Evolutionary conservation across 2,329 filamentous ascomycete genomes (phyloP), one percentile per base, ranked within the genome.

Genomic region (Cryphonectria carpinicola): DNA sequence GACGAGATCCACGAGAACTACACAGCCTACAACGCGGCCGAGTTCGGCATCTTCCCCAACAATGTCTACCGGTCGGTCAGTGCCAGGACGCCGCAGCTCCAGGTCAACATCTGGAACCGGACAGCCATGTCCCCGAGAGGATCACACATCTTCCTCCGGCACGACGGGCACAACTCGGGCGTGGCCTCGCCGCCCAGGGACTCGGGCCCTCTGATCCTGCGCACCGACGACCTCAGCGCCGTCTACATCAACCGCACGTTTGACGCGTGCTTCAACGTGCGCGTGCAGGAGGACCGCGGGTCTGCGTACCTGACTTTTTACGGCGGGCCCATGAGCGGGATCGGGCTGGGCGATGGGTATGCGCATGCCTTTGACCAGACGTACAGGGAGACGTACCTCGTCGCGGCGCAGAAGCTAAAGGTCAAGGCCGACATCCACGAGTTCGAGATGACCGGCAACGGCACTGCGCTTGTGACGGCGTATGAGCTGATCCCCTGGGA

Each of bases 401-500:
- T 54, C 25, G 52, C 54, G 25, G 56, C 66, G n/a, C 54, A 67
- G n/a, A 43, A 58, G 25, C n/a, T 61, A 17, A 19, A 22, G 19
- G 54, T 43, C 41, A 52, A 65, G 10, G 80, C 60, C n/a, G 68
- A 85, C 69, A 78, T 82, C 67, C 83, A 84, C 73, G 82, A 84
- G 68, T 80, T 84, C 70, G 75, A 77, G n/a, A 74, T 84, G n/a
- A 84, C 83, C 0, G 69, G 76, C 0, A 74, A 82, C 69, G 80
- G 79, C 39, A 82, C 81, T 0, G 80, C 80, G 25, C 76, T 85
- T 46, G 79, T 84, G 74, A 81, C 80, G 19, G 80, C 81, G 61
- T 84, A 84, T 72, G 78, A 79, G 13, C 68, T 72, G 43, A 72
- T 66, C 13, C 52, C 70, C 39, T 74, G 71, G 14, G 74, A 79